phyloP scores from a whole-genome alignment of 2,329 filamentous ascomycete genomes.

The Polytolypa hystricis region DNA sequence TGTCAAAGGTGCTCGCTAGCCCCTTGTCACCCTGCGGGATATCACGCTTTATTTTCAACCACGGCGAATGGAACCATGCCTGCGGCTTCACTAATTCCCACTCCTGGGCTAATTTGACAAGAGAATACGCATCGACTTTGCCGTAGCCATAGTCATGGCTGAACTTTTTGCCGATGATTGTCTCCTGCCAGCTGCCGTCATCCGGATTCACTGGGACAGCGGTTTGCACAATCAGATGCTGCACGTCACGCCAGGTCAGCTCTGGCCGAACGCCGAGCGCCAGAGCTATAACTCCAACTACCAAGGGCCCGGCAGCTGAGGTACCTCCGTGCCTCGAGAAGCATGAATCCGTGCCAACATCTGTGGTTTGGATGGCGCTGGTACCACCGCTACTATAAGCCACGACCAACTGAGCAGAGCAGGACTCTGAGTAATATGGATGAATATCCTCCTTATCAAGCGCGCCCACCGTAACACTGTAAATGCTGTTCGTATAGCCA shows the following conservation, averaged over 20 bases:
- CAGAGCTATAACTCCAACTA: constrained; percentile 82
- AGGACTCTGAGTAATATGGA: constrained; percentile 92
- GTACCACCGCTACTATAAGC: constrained; percentile 88
- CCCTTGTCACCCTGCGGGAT: constrained; percentile 81
- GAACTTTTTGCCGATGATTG: constrained; percentile 70
- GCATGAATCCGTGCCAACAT: constrained; percentile 75
- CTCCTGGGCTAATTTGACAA: constrained; percentile 74
- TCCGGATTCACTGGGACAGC: constrained; percentile 70
- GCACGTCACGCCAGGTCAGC: constrained; percentile 84
- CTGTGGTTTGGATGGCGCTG: constrained; percentile 91
- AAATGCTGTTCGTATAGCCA: constrained; percentile 98
- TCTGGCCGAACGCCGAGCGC: constrained; percentile 77
- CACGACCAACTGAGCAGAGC: constrained; percentile 88
- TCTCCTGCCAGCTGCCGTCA: constrained; percentile 68
- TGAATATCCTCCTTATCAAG: constrained; percentile 80
- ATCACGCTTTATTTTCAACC: constrained; percentile 75
- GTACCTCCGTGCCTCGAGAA: constrained; percentile 81
- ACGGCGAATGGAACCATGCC: constrained; percentile 86
- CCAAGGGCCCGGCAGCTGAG: constrained; percentile 86
- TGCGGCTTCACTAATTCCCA: constrained; percentile 90
- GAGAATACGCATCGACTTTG: constrained; percentile 77
- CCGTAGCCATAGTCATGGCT: constrained; percentile 95
- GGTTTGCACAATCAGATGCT: constrained; percentile 78
- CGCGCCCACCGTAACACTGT: constrained; percentile 92
- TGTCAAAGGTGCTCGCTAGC: constrained; percentile 65